These are phyloP conservation scores for Xylariaceae sp. DNA, from an alignment of 2,329 filamentous ascomycete species.

Conservation along the genomic window DNA sequence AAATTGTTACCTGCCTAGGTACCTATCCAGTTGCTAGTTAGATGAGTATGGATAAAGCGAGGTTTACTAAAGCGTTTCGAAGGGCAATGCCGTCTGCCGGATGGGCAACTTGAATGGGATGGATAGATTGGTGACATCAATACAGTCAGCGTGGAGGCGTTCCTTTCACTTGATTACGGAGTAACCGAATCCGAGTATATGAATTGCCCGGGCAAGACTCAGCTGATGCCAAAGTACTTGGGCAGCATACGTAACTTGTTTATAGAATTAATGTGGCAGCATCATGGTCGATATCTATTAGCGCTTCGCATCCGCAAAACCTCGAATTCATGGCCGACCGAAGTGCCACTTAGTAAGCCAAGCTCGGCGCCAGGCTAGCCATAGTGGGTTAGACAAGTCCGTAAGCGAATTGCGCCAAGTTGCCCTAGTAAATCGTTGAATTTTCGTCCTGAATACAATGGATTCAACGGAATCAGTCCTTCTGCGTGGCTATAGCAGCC, in stretches of 20 bases:
- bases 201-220: too few species aligned
- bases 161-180: background rate
- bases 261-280: background rate
- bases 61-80: background rate
- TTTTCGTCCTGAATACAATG: too few species aligned
- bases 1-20: background rate
- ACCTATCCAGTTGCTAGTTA: background rate
- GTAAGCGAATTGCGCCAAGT: too few species aligned
- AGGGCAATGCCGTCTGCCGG: background rate
- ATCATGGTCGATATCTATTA: background rate
- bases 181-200: background rate
- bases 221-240: background rate
- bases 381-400: too few species aligned
- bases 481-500: too few species aligned
- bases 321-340: too few species aligned
- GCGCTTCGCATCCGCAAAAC: too few species aligned
- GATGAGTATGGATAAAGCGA: background rate
- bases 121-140: slow-evolving; percentile 4
- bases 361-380: too few species aligned
- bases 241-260: background rate
- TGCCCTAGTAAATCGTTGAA: too few species aligned
- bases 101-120: slow-evolving; percentile 4
- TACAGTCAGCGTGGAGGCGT: background rate
- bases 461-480: too few species aligned
- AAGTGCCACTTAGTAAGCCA: too few species aligned